These are phyloP conservation scores for Salvia hispanica DNA, from an alignment of 257 asterid genomes.

Conservation along the genomic window DNA sequence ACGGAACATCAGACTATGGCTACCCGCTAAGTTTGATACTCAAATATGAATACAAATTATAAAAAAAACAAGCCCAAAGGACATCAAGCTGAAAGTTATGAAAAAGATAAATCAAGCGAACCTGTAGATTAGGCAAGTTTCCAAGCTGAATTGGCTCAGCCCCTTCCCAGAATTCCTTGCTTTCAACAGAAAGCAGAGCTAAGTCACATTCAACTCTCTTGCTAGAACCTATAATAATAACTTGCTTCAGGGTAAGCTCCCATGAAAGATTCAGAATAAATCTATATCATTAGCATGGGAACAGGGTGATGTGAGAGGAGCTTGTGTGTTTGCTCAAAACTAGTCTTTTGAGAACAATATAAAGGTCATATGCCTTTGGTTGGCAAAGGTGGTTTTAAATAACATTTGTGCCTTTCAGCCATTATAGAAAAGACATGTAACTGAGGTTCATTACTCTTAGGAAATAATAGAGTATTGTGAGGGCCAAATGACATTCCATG, in stretches of 20 bases:
- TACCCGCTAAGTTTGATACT: not conserved
- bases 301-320: conserved; percentile 8
- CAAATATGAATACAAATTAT: not conserved
- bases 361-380: not conserved
- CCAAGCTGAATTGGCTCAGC: conserved; percentile 76
- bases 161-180: conserved; percentile 81
- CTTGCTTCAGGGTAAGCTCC: conserved; percentile 29
- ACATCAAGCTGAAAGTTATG: conserved; percentile 2
- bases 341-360: conserved; percentile 3
- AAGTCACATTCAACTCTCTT: conserved; percentile 84
- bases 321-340: not conserved
- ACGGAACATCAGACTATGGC: not conserved
- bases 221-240: conserved; percentile 69
- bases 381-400: not conserved
- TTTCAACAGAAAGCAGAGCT: conserved; percentile 85
- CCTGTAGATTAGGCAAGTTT: conserved; percentile 78
- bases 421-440: not conserved
- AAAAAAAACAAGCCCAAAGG: conserved; percentile 7
- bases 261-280: conserved; percentile 14
- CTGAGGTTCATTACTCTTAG: not conserved
- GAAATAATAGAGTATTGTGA: not conserved
- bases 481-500: not conserved
- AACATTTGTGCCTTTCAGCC: not conserved
- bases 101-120: conserved; percentile 32
- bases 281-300: conserved; percentile 8